Evolutionary conservation across 2,329 filamentous ascomycete genomes (phyloP).

Genomic region (Setomelanomma holmii): DNA sequence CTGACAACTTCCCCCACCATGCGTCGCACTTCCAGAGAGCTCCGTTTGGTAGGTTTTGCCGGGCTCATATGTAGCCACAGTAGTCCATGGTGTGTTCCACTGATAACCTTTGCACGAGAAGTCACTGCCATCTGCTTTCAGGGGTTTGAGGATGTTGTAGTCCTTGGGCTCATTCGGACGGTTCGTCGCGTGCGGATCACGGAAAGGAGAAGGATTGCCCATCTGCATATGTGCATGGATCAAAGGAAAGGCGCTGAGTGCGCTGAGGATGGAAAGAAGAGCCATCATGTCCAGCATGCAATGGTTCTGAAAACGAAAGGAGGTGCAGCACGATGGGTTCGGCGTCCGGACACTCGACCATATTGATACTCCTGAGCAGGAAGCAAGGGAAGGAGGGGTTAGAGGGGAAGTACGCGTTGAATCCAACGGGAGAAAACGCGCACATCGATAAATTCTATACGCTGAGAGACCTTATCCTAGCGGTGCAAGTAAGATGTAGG

Average conservation of each 20-base stretch:
- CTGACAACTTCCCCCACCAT: conserved; percentile 79
- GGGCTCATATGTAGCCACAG: conserved; percentile 67
- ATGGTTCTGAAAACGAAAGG: conserved; percentile 6
- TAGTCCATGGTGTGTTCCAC: conserved; percentile 56
- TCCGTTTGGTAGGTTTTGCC: conserved; percentile 70
- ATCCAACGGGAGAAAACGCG: conserved; percentile 27
- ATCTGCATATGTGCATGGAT: conserved; percentile 61
- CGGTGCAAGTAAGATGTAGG: too few relatives aligned
- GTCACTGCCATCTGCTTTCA: conserved; percentile 66
- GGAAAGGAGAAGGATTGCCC: conserved; percentile 61
- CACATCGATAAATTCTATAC: neutral
- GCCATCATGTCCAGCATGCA: conserved; percentile 33
- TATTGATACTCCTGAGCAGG: conserved; percentile 12
- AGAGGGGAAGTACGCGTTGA: conserved; percentile 30
- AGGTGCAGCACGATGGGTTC: neutral
- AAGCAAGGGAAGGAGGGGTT: conserved; percentile 28
- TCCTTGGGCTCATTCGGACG: conserved; percentile 60
- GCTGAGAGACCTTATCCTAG: neutral
- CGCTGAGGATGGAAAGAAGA: conserved; percentile 26
- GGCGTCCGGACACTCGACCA: neutral
- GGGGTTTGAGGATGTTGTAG: conserved; percentile 75
- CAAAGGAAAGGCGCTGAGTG: conserved; percentile 25
- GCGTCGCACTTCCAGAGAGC: conserved; percentile 65
- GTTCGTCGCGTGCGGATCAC: conserved; percentile 55
- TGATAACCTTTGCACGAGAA: conserved; percentile 80